These are phyloP conservation scores for Leccinum variicolor DNA, from an alignment of 768 basidiomycete species.

Conservation along the genomic window DNA sequence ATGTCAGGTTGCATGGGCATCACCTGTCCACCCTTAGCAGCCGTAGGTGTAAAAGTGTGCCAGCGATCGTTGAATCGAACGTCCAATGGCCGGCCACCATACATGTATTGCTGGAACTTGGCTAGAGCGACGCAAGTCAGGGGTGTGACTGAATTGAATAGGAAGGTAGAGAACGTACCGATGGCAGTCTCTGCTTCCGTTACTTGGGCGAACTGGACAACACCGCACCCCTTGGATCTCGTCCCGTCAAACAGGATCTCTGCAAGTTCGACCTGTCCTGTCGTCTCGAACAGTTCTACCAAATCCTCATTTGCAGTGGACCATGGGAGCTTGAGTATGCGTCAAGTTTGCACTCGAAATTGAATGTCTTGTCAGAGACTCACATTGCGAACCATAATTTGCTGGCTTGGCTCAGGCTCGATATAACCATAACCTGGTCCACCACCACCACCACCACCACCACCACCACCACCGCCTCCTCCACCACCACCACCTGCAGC, in stretches of 20 bases:
- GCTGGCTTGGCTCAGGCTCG: constrained; percentile 85
- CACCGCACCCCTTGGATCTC: constrained; percentile 91
- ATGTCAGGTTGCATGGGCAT: constrained; percentile 62
- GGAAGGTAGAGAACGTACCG: constrained; percentile 40
- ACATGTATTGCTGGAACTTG: constrained; percentile 95
- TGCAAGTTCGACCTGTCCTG: constrained; percentile 90
- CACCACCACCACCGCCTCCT: constrained; percentile 34
- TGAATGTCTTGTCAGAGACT: constrained; percentile 35
- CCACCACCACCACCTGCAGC: constrained; percentile 25
- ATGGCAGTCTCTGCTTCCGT: constrained; percentile 93
- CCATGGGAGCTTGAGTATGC: constrained; percentile 77
- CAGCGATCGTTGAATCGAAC: constrained; percentile 95
- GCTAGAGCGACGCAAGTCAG: constrained; percentile 38
- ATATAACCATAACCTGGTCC: constrained; percentile 39
- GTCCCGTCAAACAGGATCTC: constrained; percentile 94
- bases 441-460: constrained; percentile 34
- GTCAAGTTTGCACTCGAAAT: neutral
- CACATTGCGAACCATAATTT: constrained; percentile 98
- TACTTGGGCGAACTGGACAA: constrained; percentile 90
- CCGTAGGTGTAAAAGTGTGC: constrained; percentile 88
- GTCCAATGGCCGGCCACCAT: constrained; percentile 85
- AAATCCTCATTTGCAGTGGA: constrained; percentile 98
- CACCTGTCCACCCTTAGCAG: constrained; percentile 83
- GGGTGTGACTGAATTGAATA: neutral
- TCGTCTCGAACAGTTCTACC: constrained; percentile 97